Evolutionary conservation across 129 eudicot species (phyloP), one percentile per base, ranked within the genome.

Genomic region (Logfia minima): DNA sequence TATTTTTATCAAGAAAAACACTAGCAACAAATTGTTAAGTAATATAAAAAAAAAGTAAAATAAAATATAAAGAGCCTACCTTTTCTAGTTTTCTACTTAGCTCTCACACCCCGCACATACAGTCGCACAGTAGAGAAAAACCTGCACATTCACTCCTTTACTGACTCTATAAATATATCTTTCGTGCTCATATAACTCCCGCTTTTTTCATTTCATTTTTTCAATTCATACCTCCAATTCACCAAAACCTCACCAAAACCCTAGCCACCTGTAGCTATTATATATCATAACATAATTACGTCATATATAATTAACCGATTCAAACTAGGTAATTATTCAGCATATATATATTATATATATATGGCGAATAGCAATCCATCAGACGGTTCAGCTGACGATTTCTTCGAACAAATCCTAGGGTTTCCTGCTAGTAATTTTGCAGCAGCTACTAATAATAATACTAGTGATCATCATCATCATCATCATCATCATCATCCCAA

Each of bases 361-460:
- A 93, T 93, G 98, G 90, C 98, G 19, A 93, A 91, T 26, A 93
- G 87, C 83, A 87, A 93, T 77, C 92, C 90, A 35, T 75, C 89
- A 18, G 96, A 93, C 72, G 84, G 87, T 37, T 88, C 96, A 3
- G 86, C 87, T 39, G 97, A 91, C 55, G 98, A 93, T 53, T 93
- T 93, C 83, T 84, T 93, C 23, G 98, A 93, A 80, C 97, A 93
- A 83, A 87, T 93, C 66, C 81, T 93, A 5, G 93, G 97, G 62
- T 89, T 85, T 68, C 97, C 89, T 17, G 76, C 84, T 26, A 85
- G 85, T 68, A 86, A 85, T 66, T 53, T 77, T 6, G 83, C 79
- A 0, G 90, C 86, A 10, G 77, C 86, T 0, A 14, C 63, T 67
- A 10, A 10, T 19, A 16, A 22, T 5, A 68, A 53, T 19, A 11